Base-by-base conservation (phyloP, 2,329 filamentous ascomycete genomes). In the Hymenoscyphus infarciens region DNA sequence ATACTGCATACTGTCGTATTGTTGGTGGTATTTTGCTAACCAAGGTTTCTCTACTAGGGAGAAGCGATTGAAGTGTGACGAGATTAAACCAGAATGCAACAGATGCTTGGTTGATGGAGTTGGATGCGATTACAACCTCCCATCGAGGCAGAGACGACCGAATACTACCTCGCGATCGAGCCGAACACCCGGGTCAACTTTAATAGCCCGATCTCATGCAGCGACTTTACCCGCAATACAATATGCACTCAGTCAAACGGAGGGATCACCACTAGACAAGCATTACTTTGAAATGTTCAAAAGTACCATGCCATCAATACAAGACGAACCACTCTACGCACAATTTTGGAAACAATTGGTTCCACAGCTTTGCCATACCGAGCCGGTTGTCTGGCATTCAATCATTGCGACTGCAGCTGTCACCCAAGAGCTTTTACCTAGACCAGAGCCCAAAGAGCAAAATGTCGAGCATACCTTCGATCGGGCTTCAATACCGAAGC, bases 251-350 rank as follows among this genome's bases (percentile, higher is more conserved):
- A 35, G 33, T 35, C 33, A 35, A 35, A 35, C 33, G 10, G 33
- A 35, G 3, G 33, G 33, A 8, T 35, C 33, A 15, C 33, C 33
- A 15, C 13, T 35, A 15, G 33, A 35, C 33, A 35, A 35, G 33
- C 33, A 35, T 35, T 35, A 35, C 33, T 35, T 35, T 35, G 33
- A 2, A 35, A 35, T 35, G 33, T 35, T 35, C 33, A 35, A 35
- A 35, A 35, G 58, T 15, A 54, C 55, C 15, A 57, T 53, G 15
- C 35, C 56, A 22, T 38, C 33, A 57, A 39, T 29, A 42, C 35
- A 19, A 35, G 33, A 35, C 5, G 33, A 35, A 35, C 33, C 33
- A 3, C 33, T 35, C 5, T 35, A 35, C 33, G 10, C 33, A 13
- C 33, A 35, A 35, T 35, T 35, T 15, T 35, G 33, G 33, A 52